Conservation (phyloP, 768 basidiomycete genomes). For the Cystobasidium tubakii region DNA sequence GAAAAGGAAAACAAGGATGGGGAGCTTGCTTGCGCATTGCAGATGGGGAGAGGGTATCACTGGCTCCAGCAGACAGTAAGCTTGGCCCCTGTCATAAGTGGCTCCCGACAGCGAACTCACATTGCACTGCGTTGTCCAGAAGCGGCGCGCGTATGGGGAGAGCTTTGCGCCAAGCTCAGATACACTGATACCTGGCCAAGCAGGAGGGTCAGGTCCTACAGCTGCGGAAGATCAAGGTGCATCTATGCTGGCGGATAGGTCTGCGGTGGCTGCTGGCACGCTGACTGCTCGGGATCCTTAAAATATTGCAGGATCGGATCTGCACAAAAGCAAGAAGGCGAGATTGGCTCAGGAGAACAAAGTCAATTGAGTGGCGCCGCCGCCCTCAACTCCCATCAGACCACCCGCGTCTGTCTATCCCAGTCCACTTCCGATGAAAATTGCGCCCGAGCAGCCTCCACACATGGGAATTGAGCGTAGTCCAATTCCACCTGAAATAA, state of each 20-base stretch:
- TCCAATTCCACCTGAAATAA: constrained; percentile 1
- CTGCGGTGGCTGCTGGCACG: not conserved
- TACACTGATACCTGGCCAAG: not conserved
- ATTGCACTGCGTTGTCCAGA: no score
- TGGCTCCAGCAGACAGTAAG: constrained; percentile 32
- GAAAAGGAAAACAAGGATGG: constrained; percentile 16
- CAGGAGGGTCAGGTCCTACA: not conserved
- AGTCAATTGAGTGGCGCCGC: not conserved
- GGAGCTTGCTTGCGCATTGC: not conserved
- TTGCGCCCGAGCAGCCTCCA: not conserved
- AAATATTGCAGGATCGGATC: not conserved
- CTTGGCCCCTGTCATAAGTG: no score
- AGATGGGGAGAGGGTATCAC: constrained; percentile 31
- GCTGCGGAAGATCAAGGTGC: not conserved
- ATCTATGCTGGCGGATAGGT: not conserved
- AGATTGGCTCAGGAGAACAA: not conserved
- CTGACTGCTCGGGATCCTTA: not conserved
- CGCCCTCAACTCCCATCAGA: not conserved
- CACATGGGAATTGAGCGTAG: constrained; percentile 2
- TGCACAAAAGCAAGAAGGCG: not conserved
- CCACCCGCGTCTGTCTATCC: not conserved
- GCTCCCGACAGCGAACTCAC: no score
- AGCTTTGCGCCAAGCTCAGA: not conserved
- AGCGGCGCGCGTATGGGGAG: not conserved
- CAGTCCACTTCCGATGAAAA: not conserved